phyloP scores from a whole-genome alignment of 306 rosid genomes.

The Morella rubra region DNA sequence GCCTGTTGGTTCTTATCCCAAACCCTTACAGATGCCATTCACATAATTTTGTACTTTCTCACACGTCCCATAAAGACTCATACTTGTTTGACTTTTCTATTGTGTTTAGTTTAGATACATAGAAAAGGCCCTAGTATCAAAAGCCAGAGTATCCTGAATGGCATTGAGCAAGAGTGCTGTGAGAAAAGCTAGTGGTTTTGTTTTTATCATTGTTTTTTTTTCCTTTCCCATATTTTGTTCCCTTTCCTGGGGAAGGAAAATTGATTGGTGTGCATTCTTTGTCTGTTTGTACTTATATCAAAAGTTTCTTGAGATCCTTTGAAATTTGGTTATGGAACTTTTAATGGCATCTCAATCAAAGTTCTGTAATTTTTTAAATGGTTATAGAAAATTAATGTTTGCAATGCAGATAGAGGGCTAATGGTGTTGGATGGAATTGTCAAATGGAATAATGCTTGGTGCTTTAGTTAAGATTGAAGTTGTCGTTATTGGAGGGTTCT shows the following conservation, averaged over 20 bases:
- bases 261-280: neutral
- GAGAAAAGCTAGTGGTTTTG: neutral
- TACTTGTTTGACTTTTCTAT: neutral
- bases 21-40: neutral
- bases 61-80: neutral
- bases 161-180: neutral
- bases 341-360: neutral
- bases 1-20: neutral
- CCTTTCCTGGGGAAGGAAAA: neutral
- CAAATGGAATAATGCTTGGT: neutral
- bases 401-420: neutral
- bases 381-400: neutral
- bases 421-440: neutral
- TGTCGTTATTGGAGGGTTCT: neutral
- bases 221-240: neutral
- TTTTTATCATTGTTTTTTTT: no score
- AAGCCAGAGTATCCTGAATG: neutral
- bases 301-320: no score
- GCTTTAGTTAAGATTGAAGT: neutral
- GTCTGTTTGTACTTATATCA: neutral
- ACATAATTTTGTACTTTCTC: neutral
- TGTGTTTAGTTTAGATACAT: neutral
- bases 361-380: neutral
- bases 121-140: neutral
- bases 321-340: no score